Evolutionary conservation across 108 stramenopile genomes (phyloP).

Genomic region (Skeletonema costatum): DNA sequence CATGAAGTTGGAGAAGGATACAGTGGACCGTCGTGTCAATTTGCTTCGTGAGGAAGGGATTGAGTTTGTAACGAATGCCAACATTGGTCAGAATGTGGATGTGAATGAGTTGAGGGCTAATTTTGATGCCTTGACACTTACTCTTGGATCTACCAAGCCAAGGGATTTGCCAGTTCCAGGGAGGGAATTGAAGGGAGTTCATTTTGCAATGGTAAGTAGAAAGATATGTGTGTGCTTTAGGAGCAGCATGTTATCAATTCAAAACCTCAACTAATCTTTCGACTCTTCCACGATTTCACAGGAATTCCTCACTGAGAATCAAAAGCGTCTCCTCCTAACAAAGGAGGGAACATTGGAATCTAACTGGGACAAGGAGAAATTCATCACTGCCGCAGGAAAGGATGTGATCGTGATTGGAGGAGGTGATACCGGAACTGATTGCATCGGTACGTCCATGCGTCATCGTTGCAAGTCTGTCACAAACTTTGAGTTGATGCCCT

Average conservation of each 20-base stretch:
- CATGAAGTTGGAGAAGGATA: constrained; percentile 98
- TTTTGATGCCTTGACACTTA: constrained; percentile 88
- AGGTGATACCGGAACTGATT: constrained; percentile 97
- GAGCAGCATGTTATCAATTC: neutral
- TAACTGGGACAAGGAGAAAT: constrained; percentile 90
- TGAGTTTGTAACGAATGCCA: constrained; percentile 93
- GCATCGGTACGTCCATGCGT: constrained; percentile 97
- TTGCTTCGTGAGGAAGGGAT: constrained; percentile 95
- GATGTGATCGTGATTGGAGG: constrained; percentile 99
- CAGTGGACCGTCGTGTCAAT: constrained; percentile 93
- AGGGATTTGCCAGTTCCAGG: constrained; percentile 94
- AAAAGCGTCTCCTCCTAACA: constrained; percentile 94
- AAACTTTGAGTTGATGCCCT: constrained; percentile 98
- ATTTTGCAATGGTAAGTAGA: constrained; percentile 87
- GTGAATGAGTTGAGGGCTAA: constrained; percentile 89
- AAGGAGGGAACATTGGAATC: constrained; percentile 93
- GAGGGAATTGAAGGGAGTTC: constrained; percentile 90
- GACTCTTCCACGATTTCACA: constrained; percentile 6
- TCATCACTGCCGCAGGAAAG: constrained; percentile 96
- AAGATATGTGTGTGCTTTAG: neutral
- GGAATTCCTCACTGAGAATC: constrained; percentile 97
- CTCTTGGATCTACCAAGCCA: constrained; percentile 93
- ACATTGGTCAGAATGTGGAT: constrained; percentile 93
- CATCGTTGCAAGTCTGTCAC: constrained; percentile 95
- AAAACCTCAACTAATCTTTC: neutral